Percentiles rank a stretch among this genome's conserved stretches.
Conservation (phyloP, 140 eudicot species). For the Stevia rebaudiana region DNA sequence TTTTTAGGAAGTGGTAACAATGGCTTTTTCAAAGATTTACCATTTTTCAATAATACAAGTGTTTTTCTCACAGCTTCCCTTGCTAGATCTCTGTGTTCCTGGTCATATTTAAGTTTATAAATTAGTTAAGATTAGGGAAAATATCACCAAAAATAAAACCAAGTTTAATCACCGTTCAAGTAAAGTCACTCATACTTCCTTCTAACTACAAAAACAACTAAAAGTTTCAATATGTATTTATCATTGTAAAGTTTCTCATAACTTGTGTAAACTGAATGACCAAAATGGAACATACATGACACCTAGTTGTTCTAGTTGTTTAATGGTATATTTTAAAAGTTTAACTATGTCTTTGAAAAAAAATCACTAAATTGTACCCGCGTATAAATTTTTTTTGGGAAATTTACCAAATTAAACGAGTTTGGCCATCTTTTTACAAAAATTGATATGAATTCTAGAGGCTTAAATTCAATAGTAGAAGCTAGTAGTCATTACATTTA, state of each 20-base stretch:
- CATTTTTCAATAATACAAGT: constrained; percentile 70
- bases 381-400: too few relatives aligned
- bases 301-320: too few relatives aligned
- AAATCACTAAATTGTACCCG: neutral
- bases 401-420: too few relatives aligned
- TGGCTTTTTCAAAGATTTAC: constrained; percentile 40
- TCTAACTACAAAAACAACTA: neutral
- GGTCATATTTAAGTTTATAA: constrained; percentile 10
- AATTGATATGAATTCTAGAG: too few relatives aligned
- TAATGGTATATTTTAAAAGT: neutral
- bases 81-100: constrained; percentile 75
- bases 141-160: neutral
- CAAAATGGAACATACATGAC: neutral
- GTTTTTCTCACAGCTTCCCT: constrained; percentile 91
- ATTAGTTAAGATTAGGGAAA: constrained; percentile 1
- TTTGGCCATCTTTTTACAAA: too few relatives aligned
- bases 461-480: too few relatives aligned
- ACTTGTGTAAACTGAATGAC: neutral
- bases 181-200: neutral
- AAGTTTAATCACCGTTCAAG: neutral
- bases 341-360: neutral
- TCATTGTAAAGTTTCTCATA: neutral
- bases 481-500: too few relatives aligned
- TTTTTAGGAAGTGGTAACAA: constrained; percentile 68
- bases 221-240: too few relatives aligned